Evolutionary conservation across 768 basidiomycete species (phyloP).

Genomic region (Tulasnella sp.): DNA sequence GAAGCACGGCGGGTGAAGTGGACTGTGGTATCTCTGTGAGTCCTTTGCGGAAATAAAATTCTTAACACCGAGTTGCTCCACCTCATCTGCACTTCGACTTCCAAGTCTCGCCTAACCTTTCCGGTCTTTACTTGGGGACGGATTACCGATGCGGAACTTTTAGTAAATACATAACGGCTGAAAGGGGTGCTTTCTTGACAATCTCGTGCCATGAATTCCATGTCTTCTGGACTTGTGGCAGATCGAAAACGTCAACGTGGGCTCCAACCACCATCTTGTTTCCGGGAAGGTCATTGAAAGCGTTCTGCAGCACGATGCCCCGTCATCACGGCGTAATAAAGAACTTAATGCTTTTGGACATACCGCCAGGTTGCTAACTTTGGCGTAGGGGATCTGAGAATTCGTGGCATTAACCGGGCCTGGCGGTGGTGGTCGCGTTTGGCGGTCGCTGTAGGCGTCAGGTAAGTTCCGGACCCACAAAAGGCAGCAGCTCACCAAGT

Average conservation of each 20-base stretch:
- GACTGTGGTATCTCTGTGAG: no score
- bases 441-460: not conserved
- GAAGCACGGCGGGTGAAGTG: no score
- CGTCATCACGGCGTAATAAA: not conserved
- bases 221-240: not conserved
- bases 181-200: not conserved
- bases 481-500: slow-evolving; percentile 11
- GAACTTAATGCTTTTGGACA: not conserved
- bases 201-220: slow-evolving; percentile 6
- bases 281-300: not conserved
- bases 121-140: no score
- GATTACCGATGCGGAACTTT: no score
- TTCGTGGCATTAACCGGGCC: not conserved
- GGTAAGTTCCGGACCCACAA: not conserved
- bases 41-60: no score
- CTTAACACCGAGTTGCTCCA: no score
- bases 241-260: not conserved
- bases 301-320: not conserved
- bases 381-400: not conserved
- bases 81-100: not conserved
- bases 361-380: slow-evolving; percentile 5
- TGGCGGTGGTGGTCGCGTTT: not conserved
- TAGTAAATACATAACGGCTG: not conserved
- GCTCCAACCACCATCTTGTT: slow-evolving; percentile 12
- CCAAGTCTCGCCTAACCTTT: not conserved